phyloP scores from a whole-genome alignment of 2,329 filamentous ascomycete genomes.

The Colletotrichum sp. region DNA sequence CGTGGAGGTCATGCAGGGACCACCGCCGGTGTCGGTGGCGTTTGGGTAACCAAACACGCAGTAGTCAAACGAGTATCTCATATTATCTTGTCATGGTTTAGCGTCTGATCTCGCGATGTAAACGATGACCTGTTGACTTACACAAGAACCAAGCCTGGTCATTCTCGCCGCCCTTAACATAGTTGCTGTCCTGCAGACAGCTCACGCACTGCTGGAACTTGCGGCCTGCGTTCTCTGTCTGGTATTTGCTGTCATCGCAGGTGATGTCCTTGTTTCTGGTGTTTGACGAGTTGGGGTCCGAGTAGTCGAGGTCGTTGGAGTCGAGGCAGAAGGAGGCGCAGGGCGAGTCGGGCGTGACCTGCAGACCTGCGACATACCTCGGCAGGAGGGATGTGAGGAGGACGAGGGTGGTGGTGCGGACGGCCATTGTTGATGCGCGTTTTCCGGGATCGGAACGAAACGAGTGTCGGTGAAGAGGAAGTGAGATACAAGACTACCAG shows the following conservation, averaged over 20 bases:
- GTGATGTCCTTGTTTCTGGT: conserved; percentile 50
- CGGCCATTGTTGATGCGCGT: conserved; percentile 15
- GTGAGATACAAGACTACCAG: conserved; percentile 6
- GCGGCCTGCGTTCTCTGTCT: conserved; percentile 39
- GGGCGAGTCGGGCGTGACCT: conserved; percentile 59
- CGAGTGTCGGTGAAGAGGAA: background rate
- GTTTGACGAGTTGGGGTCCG: conserved; percentile 51
- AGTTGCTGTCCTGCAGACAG: conserved; percentile 59
- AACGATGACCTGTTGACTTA: conserved; percentile 36
- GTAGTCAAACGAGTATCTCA: conserved; percentile 56
- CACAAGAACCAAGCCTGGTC: conserved; percentile 63
- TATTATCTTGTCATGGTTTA: conserved; percentile 49
- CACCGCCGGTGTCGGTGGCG: conserved; percentile 46
- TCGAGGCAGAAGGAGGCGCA: conserved; percentile 57
- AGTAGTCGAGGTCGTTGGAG: conserved; percentile 41
- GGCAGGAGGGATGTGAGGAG: conserved; percentile 28
- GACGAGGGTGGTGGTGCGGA: conserved; percentile 24
- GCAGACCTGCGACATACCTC: conserved; percentile 40
- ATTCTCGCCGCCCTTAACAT: conserved; percentile 49
- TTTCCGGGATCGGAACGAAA: background rate
- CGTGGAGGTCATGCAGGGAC: conserved; percentile 55
- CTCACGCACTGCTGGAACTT: conserved; percentile 56
- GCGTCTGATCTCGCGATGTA: background rate
- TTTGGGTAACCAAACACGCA: conserved; percentile 60
- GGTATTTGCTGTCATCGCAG: conserved; percentile 52